Evolutionary conservation across 164 flowering plant genomes (phyloP).

Genomic region (Magnolia kwangsiensis): DNA sequence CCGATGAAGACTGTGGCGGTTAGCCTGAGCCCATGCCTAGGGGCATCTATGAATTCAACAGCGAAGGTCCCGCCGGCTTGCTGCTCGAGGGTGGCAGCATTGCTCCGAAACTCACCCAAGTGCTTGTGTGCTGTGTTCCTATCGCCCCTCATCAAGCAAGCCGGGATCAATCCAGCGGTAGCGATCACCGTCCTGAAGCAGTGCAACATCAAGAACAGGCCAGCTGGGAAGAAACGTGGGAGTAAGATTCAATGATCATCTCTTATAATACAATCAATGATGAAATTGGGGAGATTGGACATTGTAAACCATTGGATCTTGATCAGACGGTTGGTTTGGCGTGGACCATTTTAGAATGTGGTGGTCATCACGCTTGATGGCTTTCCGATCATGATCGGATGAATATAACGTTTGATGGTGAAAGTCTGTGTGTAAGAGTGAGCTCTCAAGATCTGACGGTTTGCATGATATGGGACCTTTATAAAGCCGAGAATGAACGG

Average conservation of each 20-base stretch:
- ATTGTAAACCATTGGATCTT: not conserved
- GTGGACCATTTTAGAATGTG: not conserved
- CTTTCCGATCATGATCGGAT: too few relatives aligned
- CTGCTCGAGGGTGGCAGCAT: constrained; percentile 45
- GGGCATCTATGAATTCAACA: constrained; percentile 30
- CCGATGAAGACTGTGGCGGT: constrained; percentile 47
- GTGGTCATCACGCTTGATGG: not conserved
- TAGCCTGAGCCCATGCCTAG: constrained; percentile 57
- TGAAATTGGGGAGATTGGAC: too few relatives aligned
- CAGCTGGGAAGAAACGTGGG: constrained; percentile 75
- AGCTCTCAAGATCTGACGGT: too few relatives aligned
- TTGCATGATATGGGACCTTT: too few relatives aligned
- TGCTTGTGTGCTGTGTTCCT: constrained; percentile 64
- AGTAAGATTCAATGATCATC: constrained; percentile 29
- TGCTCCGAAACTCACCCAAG: constrained; percentile 42
- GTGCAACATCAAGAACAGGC: constrained; percentile 74
- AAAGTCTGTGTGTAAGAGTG: too few relatives aligned
- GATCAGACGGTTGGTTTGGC: not conserved
- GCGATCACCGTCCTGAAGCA: constrained; percentile 62
- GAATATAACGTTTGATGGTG: too few relatives aligned
- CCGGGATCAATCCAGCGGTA: constrained; percentile 59
- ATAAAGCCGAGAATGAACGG: too few relatives aligned
- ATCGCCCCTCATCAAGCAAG: constrained; percentile 57
- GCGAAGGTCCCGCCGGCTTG: constrained; percentile 46
- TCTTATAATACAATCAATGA: too few relatives aligned